Evolutionary conservation across 2,329 filamentous ascomycete genomes (phyloP), one percentile per base, ranked within the genome.

Genomic region (Metarhizium guizhouense): DNA sequence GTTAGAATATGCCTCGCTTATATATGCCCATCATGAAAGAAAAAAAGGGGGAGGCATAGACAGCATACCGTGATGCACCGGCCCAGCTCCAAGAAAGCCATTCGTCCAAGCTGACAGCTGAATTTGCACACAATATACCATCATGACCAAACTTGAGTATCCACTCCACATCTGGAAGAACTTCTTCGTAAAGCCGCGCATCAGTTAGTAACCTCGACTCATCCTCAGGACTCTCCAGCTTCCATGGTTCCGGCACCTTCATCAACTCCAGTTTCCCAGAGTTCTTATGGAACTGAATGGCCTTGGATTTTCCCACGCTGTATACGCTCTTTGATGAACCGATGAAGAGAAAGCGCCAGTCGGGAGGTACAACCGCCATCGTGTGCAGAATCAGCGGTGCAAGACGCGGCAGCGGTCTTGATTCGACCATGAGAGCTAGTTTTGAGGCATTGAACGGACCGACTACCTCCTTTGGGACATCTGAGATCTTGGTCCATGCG

Each of bases 41-140:
- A 6, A 43, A 43, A 43, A 14, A 6, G 38, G 13, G 8, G n/a
- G 38, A 16, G 40, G 8, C 40, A 30, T 18, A 14, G 40, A 11
- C 34, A 36, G 2, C 18, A 7, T 64, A 78, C 77, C 73, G 74
- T 16, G 76, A 73, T 4, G 78, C 76, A 5, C 79, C 79, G 25
- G 77, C 76, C 78, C 79, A 82, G 59, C 75, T 73, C 69, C 74
- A 81, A n/a, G 70, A 64, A 10, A 82, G 67, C 76, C 77, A 82
- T 6, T 80, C 75, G 59, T 82, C 75, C 43, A 82, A 63, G 58
- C 75, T 76, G 43, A 64, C 70, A n/a, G 70, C 68, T 11, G 77
- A 78, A 62, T 81, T 81, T 55, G 78, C 74, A 60, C 79, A 82
- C 49, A 82, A 65, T 49, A 82, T 79, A 61, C 76, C 79, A 62